Evolutionary conservation across 495 filamentous ascomycete genomes (phyloP), one percentile per base, ranked within the genome.

Genomic region (Aspergillus baeticus): DNA sequence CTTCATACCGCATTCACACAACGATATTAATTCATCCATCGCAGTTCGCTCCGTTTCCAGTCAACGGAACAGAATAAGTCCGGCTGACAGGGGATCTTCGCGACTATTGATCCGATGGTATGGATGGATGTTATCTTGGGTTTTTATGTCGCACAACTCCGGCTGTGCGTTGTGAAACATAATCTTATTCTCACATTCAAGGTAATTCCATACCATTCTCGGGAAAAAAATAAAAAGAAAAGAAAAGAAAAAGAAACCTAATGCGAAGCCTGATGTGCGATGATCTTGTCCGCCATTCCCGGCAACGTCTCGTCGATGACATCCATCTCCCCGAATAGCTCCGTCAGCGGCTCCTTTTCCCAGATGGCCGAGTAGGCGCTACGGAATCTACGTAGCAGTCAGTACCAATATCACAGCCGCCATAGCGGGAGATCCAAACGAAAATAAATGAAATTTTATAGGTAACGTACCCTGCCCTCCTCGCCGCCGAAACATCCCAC

Each of bases 271-370:
- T 49, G 45, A 10, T 34, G 17, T 7, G 45, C 68, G 51, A 73
- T 67, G 15, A 78, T 68, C 54, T 69, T 73, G 8, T 71, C 62
- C 6, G 76, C 77, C 55, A 78, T 72, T 31, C 63, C 69, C 4
- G 62, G 52, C 15, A 80, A 45, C 23, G 66, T 73, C 29, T 68
- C 69, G 18, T 66, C 77, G 57, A 73, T 67, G 2, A 75, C 66
- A 57, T 73, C 68, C 68, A 73, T 69, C 17, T 71, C 66, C 1
- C 66, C 69, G 57, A 73, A 77, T 0, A 77, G 31, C 20, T 72
- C 61, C 14, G 62, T 51, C 29, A 68, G 58, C 14, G 69, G 54
- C 53, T 77, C 74, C 42, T 70, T 67, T 49, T 75, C 73, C 55
- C 61, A 62, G 3, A 69, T 58, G 5, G 66, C 63, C 22, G 63